phyloP scores from a whole-genome alignment of 2,329 filamentous ascomycete species.

The Ophiostoma australiae region DNA sequence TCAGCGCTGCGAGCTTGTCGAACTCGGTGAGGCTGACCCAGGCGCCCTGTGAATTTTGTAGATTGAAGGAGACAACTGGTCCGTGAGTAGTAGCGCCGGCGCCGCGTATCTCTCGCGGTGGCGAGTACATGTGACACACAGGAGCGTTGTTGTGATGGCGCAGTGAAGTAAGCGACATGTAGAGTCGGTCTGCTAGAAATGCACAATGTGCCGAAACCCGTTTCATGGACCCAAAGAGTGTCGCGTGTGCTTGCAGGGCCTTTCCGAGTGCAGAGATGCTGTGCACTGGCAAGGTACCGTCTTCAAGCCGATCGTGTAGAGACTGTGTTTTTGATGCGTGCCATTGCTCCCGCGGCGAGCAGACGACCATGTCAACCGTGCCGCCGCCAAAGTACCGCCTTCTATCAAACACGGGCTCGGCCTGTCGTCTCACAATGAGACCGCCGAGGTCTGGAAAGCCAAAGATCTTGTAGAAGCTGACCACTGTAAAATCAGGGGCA shows the following conservation, averaged over 20 bases:
- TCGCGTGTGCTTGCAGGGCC: constrained; percentile 64
- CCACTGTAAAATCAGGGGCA: constrained; percentile 76
- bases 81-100: constrained; percentile 41
- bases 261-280: constrained; percentile 77
- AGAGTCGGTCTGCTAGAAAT: constrained; percentile 57
- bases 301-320: constrained; percentile 79
- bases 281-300: constrained; percentile 87
- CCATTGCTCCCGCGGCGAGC: constrained; percentile 69
- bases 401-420: constrained; percentile 57
- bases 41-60: constrained; percentile 61
- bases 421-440: constrained; percentile 70
- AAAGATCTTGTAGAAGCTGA: constrained; percentile 98
- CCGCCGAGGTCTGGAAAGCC: constrained; percentile 89
- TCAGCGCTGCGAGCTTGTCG: constrained; percentile 76
- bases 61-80: constrained; percentile 78
- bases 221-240: constrained; percentile 67
- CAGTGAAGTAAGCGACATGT: constrained; percentile 53
- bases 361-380: constrained; percentile 85
- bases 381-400: constrained; percentile 89
- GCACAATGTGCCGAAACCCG: constrained; percentile 66
- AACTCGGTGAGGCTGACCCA: constrained; percentile 82
- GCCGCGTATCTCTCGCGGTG: constrained; percentile 19
- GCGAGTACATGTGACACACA: constrained; percentile 64
- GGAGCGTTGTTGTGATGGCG: constrained; percentile 62
- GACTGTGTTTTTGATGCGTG: constrained; percentile 65